Conservation (phyloP, 129 eudicot species). For the Glebionis coronaria region DNA sequence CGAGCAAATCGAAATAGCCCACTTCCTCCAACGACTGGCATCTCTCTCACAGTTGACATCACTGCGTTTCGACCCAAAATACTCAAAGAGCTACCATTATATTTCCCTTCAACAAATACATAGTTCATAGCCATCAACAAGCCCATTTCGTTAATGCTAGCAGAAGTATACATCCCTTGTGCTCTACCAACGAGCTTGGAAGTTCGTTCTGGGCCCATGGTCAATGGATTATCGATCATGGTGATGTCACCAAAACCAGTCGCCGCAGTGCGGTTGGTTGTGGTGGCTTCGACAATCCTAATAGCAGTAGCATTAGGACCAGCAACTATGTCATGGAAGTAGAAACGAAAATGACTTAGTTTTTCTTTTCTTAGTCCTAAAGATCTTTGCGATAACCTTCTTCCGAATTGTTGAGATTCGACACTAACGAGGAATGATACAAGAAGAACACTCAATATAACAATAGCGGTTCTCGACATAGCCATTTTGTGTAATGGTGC, state of each 20-base stretch:
- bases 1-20: slow-evolving; percentile 53
- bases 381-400: slow-evolving; percentile 26
- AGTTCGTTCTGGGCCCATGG: slow-evolving; percentile 39
- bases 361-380: slow-evolving; percentile 33
- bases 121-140: slow-evolving; percentile 45
- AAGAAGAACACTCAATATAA: slow-evolving; percentile 4
- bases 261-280: slow-evolving; percentile 34
- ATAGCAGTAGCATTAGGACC: slow-evolving; percentile 33
- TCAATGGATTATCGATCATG: slow-evolving; percentile 51
- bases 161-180: slow-evolving; percentile 51
- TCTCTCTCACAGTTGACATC: slow-evolving; percentile 39
- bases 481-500: slow-evolving; percentile 6
- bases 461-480: neutral
- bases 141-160: slow-evolving; percentile 25
- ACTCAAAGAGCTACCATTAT: slow-evolving; percentile 49
- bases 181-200: slow-evolving; percentile 46
- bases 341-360: slow-evolving; percentile 47
- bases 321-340: slow-evolving; percentile 46
- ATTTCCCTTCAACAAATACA: slow-evolving; percentile 45
- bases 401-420: slow-evolving; percentile 30
- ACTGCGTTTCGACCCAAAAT: slow-evolving; percentile 43
- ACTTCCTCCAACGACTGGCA: slow-evolving; percentile 58
- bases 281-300: slow-evolving; percentile 32
- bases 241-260: slow-evolving; percentile 35
- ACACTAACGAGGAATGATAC: slow-evolving; percentile 10